Evolutionary conservation across 805 yeast genomes (phyloP), one percentile per base, ranked within the genome.

Genomic region (Starmerella apis): DNA sequence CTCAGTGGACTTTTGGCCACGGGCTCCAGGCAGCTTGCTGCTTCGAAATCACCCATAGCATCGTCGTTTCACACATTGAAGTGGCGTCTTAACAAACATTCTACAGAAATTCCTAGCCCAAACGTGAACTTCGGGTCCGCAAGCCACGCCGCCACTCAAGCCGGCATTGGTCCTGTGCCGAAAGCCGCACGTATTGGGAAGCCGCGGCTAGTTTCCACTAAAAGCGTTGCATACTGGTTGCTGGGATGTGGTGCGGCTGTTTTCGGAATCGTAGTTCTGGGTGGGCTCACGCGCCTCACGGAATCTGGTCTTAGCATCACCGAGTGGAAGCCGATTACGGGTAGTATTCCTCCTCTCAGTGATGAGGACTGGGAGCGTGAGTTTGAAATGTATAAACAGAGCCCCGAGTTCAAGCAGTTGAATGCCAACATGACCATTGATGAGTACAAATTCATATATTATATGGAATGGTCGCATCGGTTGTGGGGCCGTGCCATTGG

Each of bases 311-410:
- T 92, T 42, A 83, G 95, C 43, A 92, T 92, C 64, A 92, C 97
- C 1, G 98, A 92, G 63, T 92, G 99, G 99, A 86, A 81, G 65
- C 99, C 99, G 1, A 87, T 92, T 24, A 86, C 98, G 0, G 99
- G 99, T 43, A 70, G 94, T 1, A 66, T 92, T 13, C 99, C 99
- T 2, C 98, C 98, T 0, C 63, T 83, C 60, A 77, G 69, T 52
- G 80, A 86, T 59, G 68, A 69, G 45, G 88, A 92, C 54, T 92
- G 98, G 98, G 80, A 78, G 58, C 76, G 60, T 22, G 96, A 90
- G 64, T 92, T 92, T 62, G 71, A 65, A 24, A 83, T 86, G 62
- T 92, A 92, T 66, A 72, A 81, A 59, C 75, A 76, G 19, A 82
- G 94, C 1, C 99, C 99, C 0, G 99, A 92, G 64, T 92, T 86